Conservation (phyloP, 345 rosid species). For the Acer campestre region DNA sequence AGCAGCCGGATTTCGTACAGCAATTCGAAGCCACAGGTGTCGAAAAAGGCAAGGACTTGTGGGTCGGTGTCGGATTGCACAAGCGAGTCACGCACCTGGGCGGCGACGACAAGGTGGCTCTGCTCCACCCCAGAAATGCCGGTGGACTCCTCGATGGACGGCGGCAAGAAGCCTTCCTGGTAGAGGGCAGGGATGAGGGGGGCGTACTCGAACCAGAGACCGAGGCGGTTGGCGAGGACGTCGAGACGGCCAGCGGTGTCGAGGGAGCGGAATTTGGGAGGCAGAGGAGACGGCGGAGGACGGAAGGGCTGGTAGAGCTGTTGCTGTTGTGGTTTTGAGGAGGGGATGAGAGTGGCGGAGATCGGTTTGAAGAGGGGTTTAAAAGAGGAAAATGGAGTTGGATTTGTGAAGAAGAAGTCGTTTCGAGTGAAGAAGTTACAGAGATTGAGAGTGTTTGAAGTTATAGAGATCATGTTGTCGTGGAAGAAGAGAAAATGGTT, state of each 20-base stretch:
- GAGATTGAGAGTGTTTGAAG: conserved; percentile 10
- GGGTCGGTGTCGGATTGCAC: conserved; percentile 58
- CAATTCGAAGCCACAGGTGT: conserved; percentile 71
- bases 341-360: conserved; percentile 41
- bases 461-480: conserved; percentile 3
- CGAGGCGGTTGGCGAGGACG: conserved; percentile 71
- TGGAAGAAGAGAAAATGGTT: neutral
- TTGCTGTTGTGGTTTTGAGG: conserved; percentile 33
- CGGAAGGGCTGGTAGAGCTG: conserved; percentile 81
- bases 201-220: conserved; percentile 89
- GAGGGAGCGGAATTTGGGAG: conserved; percentile 61
- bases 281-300: conserved; percentile 89
- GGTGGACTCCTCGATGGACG: conserved; percentile 71
- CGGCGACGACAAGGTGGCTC: conserved; percentile 75
- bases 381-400: neutral
- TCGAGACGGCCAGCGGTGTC: conserved; percentile 67
- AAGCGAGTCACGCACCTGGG: conserved; percentile 72
- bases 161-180: conserved; percentile 76
- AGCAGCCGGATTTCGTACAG: conserved; percentile 80
- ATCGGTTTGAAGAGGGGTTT: conserved; percentile 39
- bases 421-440: conserved; percentile 11
- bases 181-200: conserved; percentile 73
- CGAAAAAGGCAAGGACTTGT: conserved; percentile 58
- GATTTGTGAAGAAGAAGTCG: neutral
- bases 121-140: conserved; percentile 88